Evolutionary conservation across 257 asterid species (phyloP).

Genomic region (Solanum megistacrolobum): DNA sequence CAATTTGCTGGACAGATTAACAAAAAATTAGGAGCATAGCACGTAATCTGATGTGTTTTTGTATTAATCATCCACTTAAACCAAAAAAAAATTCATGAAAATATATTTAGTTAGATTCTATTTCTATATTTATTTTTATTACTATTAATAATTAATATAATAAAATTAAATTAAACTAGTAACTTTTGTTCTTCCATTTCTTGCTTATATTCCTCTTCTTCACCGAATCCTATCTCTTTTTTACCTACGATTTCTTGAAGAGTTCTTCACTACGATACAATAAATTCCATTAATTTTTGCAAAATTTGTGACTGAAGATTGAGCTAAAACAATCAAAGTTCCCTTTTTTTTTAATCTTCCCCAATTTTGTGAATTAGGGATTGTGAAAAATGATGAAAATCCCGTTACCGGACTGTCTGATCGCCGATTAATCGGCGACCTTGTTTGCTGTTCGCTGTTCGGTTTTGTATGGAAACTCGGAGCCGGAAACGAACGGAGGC

Average conservation of each 20-base stretch:
- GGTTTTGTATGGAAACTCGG: slow-evolving; percentile 99
- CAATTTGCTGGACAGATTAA: background rate
- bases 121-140: background rate
- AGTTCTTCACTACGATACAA: background rate
- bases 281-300: background rate
- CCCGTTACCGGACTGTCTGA: slow-evolving; percentile 33
- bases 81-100: background rate
- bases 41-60: background rate
- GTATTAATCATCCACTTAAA: background rate
- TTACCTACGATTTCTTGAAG: background rate
- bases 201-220: background rate
- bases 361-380: slow-evolving; percentile 26
- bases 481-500: slow-evolving; percentile 99
- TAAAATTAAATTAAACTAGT: background rate
- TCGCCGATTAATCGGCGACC: slow-evolving; percentile 99
- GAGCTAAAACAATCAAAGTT: slow-evolving; percentile 9
- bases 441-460: slow-evolving; percentile 25
- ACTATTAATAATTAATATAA: no score
- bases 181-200: background rate
- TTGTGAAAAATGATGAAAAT: slow-evolving; percentile 23
- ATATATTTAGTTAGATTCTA: background rate
- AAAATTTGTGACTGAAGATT: slow-evolving; percentile 7
- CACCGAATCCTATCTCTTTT: background rate
- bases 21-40: background rate
- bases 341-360: background rate